A percentile compares a stretch with the other conserved stretches of the same genome.
Evolutionary conservation across 805 yeast genomes (phyloP).

Genomic region (Candida palmyrensis): DNA sequence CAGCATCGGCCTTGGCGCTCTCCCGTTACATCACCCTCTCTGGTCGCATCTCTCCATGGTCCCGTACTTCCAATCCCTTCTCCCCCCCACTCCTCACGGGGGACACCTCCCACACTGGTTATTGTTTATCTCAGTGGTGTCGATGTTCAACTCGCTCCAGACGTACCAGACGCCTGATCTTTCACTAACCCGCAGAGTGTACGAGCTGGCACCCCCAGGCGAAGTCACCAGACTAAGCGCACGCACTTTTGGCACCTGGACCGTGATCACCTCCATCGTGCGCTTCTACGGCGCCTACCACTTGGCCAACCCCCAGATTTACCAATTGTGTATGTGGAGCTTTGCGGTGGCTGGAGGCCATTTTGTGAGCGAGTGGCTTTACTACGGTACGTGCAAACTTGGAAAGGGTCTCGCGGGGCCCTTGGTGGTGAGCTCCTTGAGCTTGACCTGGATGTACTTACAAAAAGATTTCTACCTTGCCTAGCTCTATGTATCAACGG

Average conservation of each 20-base stretch:
- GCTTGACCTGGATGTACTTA: constrained; percentile 71
- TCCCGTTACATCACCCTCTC: no score
- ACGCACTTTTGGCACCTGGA: constrained; percentile 99
- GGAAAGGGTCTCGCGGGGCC: constrained; percentile 93
- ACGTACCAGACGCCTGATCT: constrained; percentile 69
- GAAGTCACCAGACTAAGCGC: constrained; percentile 61
- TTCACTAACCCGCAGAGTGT: constrained; percentile 73
- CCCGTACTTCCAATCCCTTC: constrained; percentile 10
- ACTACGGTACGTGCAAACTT: constrained; percentile 71
- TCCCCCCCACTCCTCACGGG: constrained; percentile 16
- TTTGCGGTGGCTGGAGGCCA: constrained; percentile 81
- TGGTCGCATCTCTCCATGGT: constrained; percentile 5
- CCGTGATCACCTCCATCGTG: constrained; percentile 76
- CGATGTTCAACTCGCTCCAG: constrained; percentile 85
- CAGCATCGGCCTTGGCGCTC: no score
- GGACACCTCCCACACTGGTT: constrained; percentile 36
- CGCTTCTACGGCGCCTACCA: constrained; percentile 82
- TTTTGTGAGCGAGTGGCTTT: constrained; percentile 77
- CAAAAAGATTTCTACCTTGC: constrained; percentile 60
- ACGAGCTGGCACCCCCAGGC: constrained; percentile 47
- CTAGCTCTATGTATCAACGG: no score
- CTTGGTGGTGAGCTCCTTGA: constrained; percentile 64
- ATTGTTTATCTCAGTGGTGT: constrained; percentile 69
- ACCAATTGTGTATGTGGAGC: constrained; percentile 72
- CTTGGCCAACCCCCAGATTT: constrained; percentile 62